Evolutionary conservation across 768 basidiomycete species (phyloP), one percentile per base, ranked within the genome.

Genomic region (Lactarius hengduanensis): DNA sequence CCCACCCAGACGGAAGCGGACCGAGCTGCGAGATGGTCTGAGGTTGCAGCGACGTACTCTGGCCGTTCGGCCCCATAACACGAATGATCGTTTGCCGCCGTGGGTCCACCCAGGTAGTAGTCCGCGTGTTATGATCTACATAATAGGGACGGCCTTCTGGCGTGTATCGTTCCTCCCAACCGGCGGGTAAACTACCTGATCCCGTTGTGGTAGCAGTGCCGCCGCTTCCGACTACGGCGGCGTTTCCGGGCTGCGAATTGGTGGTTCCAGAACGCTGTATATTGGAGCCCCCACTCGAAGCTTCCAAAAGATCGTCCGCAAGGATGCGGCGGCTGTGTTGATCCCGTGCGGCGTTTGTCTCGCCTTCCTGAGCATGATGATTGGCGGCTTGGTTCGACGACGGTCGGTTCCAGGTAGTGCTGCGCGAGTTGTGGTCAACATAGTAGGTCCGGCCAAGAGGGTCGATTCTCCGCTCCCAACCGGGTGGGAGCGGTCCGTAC

Each of bases 21-120:
- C 97, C 97, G 28, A 99, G 89, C 74, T 98, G 96, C 13, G 93
- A 92, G 64, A 98, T 96, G 11, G 95, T 90, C 76, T 98, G 96
- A 10, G 95, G 94, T 75, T 98, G 96, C 32, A 95, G 81, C 6
- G 90, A 85, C 18, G 94, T 80, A 70, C 91, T 91, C 77, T 92
- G 92, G 13, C 96, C 95, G 73, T 87, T 88, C 26, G 95, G 94
- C 22, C 94, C 96, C 89, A 98, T 92, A 57, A 98, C 96, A 69
- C 96, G 94, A 66, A 98, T 90, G 67, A 98, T 86, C 13, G 95
- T 94, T 79, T 98, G 97, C 56, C 97, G 88, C 59, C 97, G 90
- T 45, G 97, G 97, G 76, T 99, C 97, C 28, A 98, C 96, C 97
- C 97, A 99, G n/a, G 97, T 99, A 38, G 97, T 98, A 22, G 97